Evolutionary conservation across 2,329 filamentous ascomycete species (phyloP), one percentile per base, ranked within the genome.

Genomic region (Aspergillus sp.): DNA sequence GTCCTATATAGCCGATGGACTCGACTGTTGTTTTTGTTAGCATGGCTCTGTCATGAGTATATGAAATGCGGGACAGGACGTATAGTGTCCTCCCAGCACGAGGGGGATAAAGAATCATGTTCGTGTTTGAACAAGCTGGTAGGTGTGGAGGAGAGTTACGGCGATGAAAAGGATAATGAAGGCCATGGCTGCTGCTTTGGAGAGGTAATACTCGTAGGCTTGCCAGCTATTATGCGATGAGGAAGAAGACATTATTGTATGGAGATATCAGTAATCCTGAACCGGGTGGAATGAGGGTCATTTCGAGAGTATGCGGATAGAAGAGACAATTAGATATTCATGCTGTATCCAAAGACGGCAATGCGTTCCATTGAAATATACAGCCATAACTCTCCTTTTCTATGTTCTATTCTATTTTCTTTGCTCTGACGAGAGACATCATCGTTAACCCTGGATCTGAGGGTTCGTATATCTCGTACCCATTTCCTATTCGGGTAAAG

Each of bases 1-100:
- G 72, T 28, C 70, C 74, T 43, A 75, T 62, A 54, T 78, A 80
- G 12, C 77, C 77, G 19, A 79, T 60, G 1, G 64, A 53, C 52
- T 80, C 74, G 59, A 79, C 74, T 77, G 27, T 7, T 19, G 26
- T 7, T 19, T 39, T 19, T 26, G 36, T 39, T 4, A 5, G 2
- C n/a, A 42, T 41, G 33, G 42, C 41, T 19, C 12, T 19, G 29
- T 36, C 27, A 39, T 30, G 38, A 10, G 10, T n/a, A 26, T 35
- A 30, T 5, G 5, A 28, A 34, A 9, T 7, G 4, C 7, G 4
- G 7, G 9, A n/a, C 26, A 36, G 41, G 36, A 52, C 65, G 34
- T 59, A 71, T 67, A 67, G 34, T 64, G 45, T 35, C 62, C 61
- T 7, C 69, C 69, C 26, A 69, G 50, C 0, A 61, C 53, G 3